Evolutionary conservation across 1,139 yeast genomes (phyloP), one percentile per base, ranked within the genome.

Genomic region (Pichia sp.): DNA sequence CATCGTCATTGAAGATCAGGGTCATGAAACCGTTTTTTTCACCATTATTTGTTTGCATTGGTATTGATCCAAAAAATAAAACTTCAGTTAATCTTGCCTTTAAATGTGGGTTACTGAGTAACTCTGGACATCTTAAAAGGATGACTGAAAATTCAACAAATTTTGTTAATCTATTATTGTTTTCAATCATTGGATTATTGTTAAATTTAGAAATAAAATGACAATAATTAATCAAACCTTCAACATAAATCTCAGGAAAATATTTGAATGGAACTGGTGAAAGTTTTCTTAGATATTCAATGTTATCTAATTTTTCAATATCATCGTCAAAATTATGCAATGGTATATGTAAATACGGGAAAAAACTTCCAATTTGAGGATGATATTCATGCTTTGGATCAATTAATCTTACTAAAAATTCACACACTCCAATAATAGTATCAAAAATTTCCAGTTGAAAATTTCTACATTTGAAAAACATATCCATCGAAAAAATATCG

Each of bases 31-130:
- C 98, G 4, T 87, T 82, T 13, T 68, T 63, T 36, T 57, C 60
- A 25, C 54, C 53, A 39, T 45, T 51, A 27, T 36, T 42, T 15
- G 47, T 52, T 39, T 68, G 71, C 52, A 72, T 56, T 15, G 85
- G 83, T 54, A 82, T 69, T 0, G 90, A 72, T 0, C 97, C 97
- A 55, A 76, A 72, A 59, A 84, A 89, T 50, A 94, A 69, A 32
- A 88, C 74, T 63, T 92, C 96, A 25, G 88, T 85, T 48, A 92
- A 69, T 59, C 83, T 80, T 15, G 95, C 82, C 60, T 92, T 92
- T 70, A 92, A 74, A 68, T 92, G 97, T 0, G 98, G 98, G 62
- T 92, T 94, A 51, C 95, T 88, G 47, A 92, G 73, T 45, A 86
- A 70, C 59, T 84, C 90, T 0, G 97, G 92, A 63, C 95, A 86